Evolutionary conservation across 208 protist species (phyloP).

Genomic region (Crithidia brevicula): DNA sequence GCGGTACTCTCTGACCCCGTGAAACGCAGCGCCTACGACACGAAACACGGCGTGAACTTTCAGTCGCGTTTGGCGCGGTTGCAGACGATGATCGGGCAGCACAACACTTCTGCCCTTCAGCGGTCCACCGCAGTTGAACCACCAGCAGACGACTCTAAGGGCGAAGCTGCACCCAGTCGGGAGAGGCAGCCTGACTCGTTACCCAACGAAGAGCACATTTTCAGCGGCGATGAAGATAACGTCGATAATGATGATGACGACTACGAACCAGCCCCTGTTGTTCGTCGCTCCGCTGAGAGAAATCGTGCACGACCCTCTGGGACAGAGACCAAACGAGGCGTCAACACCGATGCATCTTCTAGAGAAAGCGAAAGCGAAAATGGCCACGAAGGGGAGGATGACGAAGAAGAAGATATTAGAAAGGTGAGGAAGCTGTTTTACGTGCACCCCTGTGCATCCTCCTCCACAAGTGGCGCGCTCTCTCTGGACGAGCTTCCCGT

Average conservation of each 20-base stretch:
- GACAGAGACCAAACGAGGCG: not conserved
- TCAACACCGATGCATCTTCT: no score
- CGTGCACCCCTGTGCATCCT: not conserved
- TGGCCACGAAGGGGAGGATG: not conserved
- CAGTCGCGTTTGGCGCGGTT: constrained; percentile 40
- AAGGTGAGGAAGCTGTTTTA: not conserved
- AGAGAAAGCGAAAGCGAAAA: no score
- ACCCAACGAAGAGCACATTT: no score
- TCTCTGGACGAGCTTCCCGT: constrained; percentile 8
- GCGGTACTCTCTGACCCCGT: constrained; percentile 69
- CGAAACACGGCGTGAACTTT: constrained; percentile 79
- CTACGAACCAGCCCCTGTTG: constrained; percentile 21
- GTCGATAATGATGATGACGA: constrained; percentile 21
- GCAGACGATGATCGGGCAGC: constrained; percentile 33
- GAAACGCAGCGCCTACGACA: constrained; percentile 69
- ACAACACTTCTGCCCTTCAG: constrained; percentile 35
- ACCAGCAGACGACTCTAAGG: no score
- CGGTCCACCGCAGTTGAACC: constrained; percentile 14
- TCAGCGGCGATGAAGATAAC: not conserved
- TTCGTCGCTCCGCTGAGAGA: not conserved
- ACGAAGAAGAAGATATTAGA: not conserved
- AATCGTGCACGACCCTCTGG: not conserved
- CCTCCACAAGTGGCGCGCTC: not conserved
- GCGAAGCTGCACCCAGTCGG: no score
- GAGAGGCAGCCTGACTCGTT: no score